phyloP scores from a whole-genome alignment of 1,139 yeast species.

The Yamadazyma triangularis region DNA sequence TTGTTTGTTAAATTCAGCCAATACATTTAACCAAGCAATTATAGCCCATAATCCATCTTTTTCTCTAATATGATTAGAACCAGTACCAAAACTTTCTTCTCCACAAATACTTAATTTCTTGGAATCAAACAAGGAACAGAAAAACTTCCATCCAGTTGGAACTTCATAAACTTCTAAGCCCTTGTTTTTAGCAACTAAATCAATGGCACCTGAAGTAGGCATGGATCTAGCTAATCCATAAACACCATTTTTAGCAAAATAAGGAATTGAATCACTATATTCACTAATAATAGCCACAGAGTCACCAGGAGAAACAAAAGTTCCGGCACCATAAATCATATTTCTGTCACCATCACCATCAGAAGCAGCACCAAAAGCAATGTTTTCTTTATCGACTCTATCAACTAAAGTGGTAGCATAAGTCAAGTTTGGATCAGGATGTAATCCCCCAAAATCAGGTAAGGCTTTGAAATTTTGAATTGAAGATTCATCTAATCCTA shows the following conservation, averaged over 20 bases:
- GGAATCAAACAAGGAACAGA: constrained; percentile 92
- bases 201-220: constrained; percentile 97
- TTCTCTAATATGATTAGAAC: constrained; percentile 95
- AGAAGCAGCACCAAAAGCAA: constrained; percentile 96
- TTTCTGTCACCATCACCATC: constrained; percentile 99
- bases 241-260: constrained; percentile 80
- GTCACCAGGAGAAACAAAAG: constrained; percentile 98
- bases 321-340: constrained; percentile 94
- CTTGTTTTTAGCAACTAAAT: constrained; percentile 79
- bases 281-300: constrained; percentile 97
- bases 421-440: constrained; percentile 96
- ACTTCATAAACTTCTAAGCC: constrained; percentile 83
- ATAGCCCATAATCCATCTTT: constrained; percentile 98
- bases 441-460: constrained; percentile 95
- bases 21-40: constrained; percentile 92
- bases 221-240: constrained; percentile 95
- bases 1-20: constrained; percentile 70
- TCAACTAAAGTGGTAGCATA: constrained; percentile 88
- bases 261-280: constrained; percentile 84
- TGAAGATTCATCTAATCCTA: constrained; percentile 66
- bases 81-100: constrained; percentile 97
- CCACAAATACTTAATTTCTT: constrained; percentile 94
- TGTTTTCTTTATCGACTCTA: constrained; percentile 70
- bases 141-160: constrained; percentile 99
- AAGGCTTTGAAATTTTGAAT: constrained; percentile 76